These are phyloP conservation scores for Suillus paluster DNA, from an alignment of 768 basidiomycete species.

Conservation along the genomic window DNA sequence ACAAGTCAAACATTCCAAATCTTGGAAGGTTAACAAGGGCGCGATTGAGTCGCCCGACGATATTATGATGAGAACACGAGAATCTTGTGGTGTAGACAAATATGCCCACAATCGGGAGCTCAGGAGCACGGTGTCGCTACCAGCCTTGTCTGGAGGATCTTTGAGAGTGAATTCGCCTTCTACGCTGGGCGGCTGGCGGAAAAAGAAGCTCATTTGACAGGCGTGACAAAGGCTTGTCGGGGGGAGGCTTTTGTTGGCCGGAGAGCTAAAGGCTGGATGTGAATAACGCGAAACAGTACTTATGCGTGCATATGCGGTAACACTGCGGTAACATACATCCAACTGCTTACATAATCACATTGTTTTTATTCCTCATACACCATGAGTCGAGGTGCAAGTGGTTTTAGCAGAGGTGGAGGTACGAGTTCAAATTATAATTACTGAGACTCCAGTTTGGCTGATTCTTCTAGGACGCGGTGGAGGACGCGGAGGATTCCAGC, in stretches of 20 bases:
- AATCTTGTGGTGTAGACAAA: background rate
- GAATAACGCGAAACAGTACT: background rate
- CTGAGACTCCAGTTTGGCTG: background rate
- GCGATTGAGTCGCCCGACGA: background rate
- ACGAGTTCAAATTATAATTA: slow-evolving; percentile 8
- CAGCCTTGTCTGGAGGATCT: slow-evolving; percentile 7
- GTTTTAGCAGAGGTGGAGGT: slow-evolving; percentile 61
- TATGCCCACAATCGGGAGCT: slow-evolving; percentile 2
- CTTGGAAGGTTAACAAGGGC: background rate
- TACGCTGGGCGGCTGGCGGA: slow-evolving; percentile 26
- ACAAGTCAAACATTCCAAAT: slow-evolving; percentile 29
- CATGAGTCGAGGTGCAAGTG: slow-evolving; percentile 63
- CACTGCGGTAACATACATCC: too few relatives aligned
- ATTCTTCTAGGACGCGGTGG: slow-evolving; percentile 55
- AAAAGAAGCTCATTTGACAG: slow-evolving; percentile 42
- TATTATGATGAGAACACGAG: background rate
- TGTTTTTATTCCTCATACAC: background rate
- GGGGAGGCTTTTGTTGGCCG: too few relatives aligned
- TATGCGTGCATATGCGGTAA: background rate
- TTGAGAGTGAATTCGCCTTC: slow-evolving; percentile 35
- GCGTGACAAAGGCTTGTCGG: background rate
- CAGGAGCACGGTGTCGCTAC: slow-evolving; percentile 34
- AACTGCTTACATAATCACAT: slow-evolving; percentile 28
- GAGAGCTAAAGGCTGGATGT: background rate
- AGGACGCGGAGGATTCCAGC: slow-evolving; percentile 72